phyloP scores from a whole-genome alignment of 306 rosid genomes.

The Cucurbita argyrosperma region DNA sequence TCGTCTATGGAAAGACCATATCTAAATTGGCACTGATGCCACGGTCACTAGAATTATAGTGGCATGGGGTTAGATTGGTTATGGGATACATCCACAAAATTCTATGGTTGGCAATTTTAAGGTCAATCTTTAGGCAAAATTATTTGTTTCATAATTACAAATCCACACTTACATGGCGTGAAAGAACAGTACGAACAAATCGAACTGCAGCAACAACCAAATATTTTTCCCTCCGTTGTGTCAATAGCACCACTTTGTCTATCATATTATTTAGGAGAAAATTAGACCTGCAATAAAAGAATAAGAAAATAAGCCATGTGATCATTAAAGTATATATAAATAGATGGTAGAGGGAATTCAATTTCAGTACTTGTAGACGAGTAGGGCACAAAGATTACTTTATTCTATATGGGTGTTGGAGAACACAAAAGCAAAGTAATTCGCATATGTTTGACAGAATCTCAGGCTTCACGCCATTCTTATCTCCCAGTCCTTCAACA shows the following conservation, averaged over 20 bases:
- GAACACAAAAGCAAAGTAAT: constrained; percentile 84
- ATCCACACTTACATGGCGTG: constrained; percentile 51
- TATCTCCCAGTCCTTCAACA: constrained; percentile 28
- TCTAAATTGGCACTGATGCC: neutral
- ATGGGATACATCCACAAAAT: neutral
- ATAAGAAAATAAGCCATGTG: neutral
- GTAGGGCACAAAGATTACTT: constrained; percentile 38
- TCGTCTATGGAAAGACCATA: neutral
- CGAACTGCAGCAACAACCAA: constrained; percentile 88
- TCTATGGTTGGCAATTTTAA: neutral
- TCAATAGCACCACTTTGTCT: constrained; percentile 63
- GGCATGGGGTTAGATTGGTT: neutral
- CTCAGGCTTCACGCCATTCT: constrained; percentile 60
- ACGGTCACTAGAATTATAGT: neutral
- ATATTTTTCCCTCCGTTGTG: constrained; percentile 67
- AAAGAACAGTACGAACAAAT: constrained; percentile 67
- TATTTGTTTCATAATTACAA: neutral
- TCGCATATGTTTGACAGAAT: constrained; percentile 77
- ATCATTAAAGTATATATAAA: neutral
- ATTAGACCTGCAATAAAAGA: constrained; percentile 49
- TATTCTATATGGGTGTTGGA: constrained; percentile 88
- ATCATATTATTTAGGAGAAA: constrained; percentile 56
- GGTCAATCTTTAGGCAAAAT: neutral
- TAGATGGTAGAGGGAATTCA: neutral
- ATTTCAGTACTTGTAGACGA: constrained; percentile 9